Evolutionary conservation across 345 rosid genomes (phyloP).

Genomic region (Nephelium lappaceum): DNA sequence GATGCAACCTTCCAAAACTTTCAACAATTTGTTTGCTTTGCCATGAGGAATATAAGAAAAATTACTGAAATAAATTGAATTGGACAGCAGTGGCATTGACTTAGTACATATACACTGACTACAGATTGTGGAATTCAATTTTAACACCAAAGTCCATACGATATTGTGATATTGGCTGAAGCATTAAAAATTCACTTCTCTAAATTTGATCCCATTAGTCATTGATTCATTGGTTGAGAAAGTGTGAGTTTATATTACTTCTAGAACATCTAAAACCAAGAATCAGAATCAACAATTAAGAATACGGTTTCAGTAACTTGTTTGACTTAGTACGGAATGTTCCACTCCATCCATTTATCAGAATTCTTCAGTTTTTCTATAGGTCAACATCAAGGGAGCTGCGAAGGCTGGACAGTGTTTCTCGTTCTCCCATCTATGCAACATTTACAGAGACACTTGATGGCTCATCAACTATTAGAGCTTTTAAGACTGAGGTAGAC

Average conservation of each 20-base stretch:
- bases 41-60: background rate
- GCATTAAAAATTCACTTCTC: background rate
- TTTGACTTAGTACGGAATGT: background rate
- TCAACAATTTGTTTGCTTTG: background rate
- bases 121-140: background rate
- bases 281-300: background rate
- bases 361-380: constrained; percentile 76
- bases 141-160: background rate
- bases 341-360: constrained; percentile 22
- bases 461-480: constrained; percentile 91
- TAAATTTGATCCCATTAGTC: background rate
- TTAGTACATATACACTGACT: background rate
- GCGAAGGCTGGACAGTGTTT: constrained; percentile 89
- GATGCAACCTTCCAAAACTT: background rate
- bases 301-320: background rate
- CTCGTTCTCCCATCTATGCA: constrained; percentile 91
- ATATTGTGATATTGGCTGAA: background rate
- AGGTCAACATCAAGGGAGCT: constrained; percentile 96
- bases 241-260: background rate
- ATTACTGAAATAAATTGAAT: too few species aligned
- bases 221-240: background rate
- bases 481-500: constrained; percentile 79
- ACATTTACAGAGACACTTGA: constrained; percentile 88
- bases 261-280: background rate
- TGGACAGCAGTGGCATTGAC: background rate